Evolutionary conservation across 768 basidiomycete species (phyloP).

Genomic region (Gloeophyllum trabeum): DNA sequence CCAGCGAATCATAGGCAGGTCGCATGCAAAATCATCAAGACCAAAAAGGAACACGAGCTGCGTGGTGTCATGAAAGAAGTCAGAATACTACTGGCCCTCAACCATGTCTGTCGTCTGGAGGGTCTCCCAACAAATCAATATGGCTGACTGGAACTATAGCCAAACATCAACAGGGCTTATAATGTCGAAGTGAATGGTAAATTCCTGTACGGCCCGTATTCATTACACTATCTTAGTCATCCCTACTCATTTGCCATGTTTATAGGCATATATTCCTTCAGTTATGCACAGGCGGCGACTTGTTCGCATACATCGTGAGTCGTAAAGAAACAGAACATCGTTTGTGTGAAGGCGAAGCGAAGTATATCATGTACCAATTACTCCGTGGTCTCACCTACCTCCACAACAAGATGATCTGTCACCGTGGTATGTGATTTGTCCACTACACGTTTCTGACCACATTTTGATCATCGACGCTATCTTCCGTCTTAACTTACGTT

Average conservation of each 20-base stretch:
- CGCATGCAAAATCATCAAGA: slow-evolving; percentile 75
- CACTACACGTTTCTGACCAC: too few species aligned
- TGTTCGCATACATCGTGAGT: slow-evolving; percentile 76
- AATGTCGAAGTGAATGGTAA: slow-evolving; percentile 52
- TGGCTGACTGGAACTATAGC: slow-evolving; percentile 26
- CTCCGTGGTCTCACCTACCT: slow-evolving; percentile 62
- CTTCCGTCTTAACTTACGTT: background rate
- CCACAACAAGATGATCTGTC: slow-evolving; percentile 63
- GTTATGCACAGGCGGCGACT: slow-evolving; percentile 76
- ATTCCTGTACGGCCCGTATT: slow-evolving; percentile 34
- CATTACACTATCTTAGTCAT: background rate
- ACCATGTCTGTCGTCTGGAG: slow-evolving; percentile 44
- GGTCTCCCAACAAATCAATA: too few species aligned
- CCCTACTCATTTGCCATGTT: background rate
- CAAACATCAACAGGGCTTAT: slow-evolving; percentile 73
- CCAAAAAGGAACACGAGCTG: slow-evolving; percentile 45
- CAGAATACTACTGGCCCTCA: slow-evolving; percentile 53
- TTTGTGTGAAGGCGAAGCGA: slow-evolving; percentile 71
- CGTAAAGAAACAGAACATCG: slow-evolving; percentile 37
- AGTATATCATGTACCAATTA: slow-evolving; percentile 76
- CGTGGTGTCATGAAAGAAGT: slow-evolving; percentile 70
- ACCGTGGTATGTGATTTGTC: slow-evolving; percentile 68
- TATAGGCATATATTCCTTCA: slow-evolving; percentile 73
- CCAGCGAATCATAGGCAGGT: slow-evolving; percentile 54
- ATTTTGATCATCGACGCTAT: background rate